These are phyloP conservation scores for Capronia americana DNA, from an alignment of 2,329 filamentous ascomycete genomes.

Conservation along the genomic window DNA sequence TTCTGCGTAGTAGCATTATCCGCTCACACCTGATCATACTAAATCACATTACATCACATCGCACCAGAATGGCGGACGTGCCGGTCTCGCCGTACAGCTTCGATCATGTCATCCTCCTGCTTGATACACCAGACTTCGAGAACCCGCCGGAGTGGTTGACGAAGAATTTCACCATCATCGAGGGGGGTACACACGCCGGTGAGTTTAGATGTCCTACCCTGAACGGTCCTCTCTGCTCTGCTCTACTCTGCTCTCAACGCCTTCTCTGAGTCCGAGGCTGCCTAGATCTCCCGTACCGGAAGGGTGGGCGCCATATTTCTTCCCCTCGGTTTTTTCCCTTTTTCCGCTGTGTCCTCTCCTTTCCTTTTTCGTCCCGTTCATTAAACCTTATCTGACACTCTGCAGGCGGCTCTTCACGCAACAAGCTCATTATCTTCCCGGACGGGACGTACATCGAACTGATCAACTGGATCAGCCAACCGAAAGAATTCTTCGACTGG, in stretches of 20 bases:
- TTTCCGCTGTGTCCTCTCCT: not conserved
- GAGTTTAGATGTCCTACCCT: not conserved
- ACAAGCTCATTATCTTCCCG: constrained; percentile 41
- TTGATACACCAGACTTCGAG: constrained; percentile 37
- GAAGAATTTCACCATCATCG: constrained; percentile 40
- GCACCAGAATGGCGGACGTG: constrained; percentile 18
- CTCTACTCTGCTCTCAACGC: not conserved
- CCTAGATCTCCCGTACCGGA: not conserved
- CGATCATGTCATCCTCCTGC: constrained; percentile 40
- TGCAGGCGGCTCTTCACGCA: constrained; percentile 37
- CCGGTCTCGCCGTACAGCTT: constrained; percentile 28
- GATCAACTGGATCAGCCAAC: constrained; percentile 39
- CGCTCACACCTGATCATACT: too few relatives aligned
- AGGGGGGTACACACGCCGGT: constrained; percentile 40
- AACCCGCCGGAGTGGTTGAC: constrained; percentile 38
- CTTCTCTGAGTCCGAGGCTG: not conserved
- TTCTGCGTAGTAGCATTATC: too few relatives aligned
- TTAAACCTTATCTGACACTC: not conserved
- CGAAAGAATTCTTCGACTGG: constrained; percentile 38
- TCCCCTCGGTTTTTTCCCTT: not conserved
- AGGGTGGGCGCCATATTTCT: not conserved
- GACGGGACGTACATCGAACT: constrained; percentile 42
- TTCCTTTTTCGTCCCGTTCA: not conserved
- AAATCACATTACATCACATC: not conserved
- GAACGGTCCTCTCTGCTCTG: not conserved